Percentiles rank a stretch among this genome's conserved stretches.
Evolutionary conservation across 2,329 filamentous ascomycete species (phyloP).

Genomic region (Chlorencoelia australis): DNA sequence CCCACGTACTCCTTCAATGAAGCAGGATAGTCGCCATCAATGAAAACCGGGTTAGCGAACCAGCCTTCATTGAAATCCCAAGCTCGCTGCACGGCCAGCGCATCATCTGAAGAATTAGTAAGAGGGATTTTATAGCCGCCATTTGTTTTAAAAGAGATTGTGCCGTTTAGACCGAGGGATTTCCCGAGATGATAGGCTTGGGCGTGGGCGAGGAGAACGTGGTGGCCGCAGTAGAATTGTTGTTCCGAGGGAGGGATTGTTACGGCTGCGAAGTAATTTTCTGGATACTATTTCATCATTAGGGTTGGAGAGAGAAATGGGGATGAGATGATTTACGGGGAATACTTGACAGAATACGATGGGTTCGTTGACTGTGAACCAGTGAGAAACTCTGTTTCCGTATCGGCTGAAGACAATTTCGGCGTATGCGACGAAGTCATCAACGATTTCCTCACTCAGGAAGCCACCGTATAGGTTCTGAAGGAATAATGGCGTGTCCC

Average conservation of each 20-base stretch:
- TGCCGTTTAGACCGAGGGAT: slow-evolving; percentile 39
- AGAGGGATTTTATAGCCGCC: slow-evolving; percentile 39
- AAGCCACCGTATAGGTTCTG: slow-evolving; percentile 34
- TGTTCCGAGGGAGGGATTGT: slow-evolving; percentile 31
- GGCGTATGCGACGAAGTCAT: slow-evolving; percentile 42
- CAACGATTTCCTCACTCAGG: slow-evolving; percentile 36
- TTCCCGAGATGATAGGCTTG: slow-evolving; percentile 41
- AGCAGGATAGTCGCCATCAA: slow-evolving; percentile 40
- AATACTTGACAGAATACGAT: slow-evolving; percentile 24
- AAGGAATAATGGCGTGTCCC: slow-evolving; percentile 23
- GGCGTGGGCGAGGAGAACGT: slow-evolving; percentile 39
- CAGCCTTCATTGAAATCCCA: slow-evolving; percentile 33
- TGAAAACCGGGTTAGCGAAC: slow-evolving; percentile 43
- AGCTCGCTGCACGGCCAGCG: slow-evolving; percentile 20
- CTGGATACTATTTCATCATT: slow-evolving; percentile 12
- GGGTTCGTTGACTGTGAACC: slow-evolving; percentile 45
- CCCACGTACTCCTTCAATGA: slow-evolving; percentile 29
- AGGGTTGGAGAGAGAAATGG: too few relatives aligned
- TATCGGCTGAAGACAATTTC: slow-evolving; percentile 40
- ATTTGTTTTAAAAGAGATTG: slow-evolving; percentile 33
- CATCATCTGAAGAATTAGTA: slow-evolving; percentile 29
- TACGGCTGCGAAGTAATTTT: slow-evolving; percentile 29
- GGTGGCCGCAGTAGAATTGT: slow-evolving; percentile 30
- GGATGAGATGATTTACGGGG: neutral
- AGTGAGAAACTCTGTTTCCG: slow-evolving; percentile 39